Evolutionary conservation across 352 stramenopile genomes (phyloP), one percentile per base, ranked within the genome.

Genomic region (Phytophthora hybrid): DNA sequence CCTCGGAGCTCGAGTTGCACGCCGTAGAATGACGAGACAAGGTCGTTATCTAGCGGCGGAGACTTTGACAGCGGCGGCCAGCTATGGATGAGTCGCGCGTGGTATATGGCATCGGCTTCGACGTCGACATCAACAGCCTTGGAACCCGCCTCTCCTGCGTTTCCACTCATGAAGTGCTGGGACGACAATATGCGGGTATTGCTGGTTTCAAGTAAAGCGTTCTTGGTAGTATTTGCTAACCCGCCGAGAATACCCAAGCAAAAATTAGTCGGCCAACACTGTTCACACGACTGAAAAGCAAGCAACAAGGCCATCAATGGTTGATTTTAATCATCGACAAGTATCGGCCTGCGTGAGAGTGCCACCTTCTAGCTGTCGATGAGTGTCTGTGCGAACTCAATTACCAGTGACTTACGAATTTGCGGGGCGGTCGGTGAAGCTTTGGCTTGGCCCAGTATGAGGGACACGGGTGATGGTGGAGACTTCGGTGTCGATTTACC

Each of bases 1-100:
- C 81, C 79, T 37, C 64, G 65, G 37, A 88, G 77, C 61, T 88
- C 81, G 0, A 88, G 77, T 47, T 85, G 61, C 21, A 88, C 56
- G 4, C 81, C 81, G 49, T 82, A 87, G 56, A 87, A 88, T 5
- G 81, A 83, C 6, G 55, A 66, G 1, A 55, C 10, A 21, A 76
- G 59, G 10, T n/a, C 7, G n/a, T 73, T 61, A 68, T 76, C 62
- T 8, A 70, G 49, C 10, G 51, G 18, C 32, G 21, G 18, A 26
- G 54, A 56, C 26, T 51, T 54, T 18, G 18, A 21, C 7, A 26
- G 32, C 5, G 72, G 60, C 11, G 67, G 23, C 81, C 81, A 87
- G 13, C 37, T 31, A 26, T 80, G 75, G 31, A 81, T 76, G 32
- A 85, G 58, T 23, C 81, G 69, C 5, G 87, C 74, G 10, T 87